Base-by-base conservation (phyloP, 148 eudicot species). In the Drosera capensis region DNA sequence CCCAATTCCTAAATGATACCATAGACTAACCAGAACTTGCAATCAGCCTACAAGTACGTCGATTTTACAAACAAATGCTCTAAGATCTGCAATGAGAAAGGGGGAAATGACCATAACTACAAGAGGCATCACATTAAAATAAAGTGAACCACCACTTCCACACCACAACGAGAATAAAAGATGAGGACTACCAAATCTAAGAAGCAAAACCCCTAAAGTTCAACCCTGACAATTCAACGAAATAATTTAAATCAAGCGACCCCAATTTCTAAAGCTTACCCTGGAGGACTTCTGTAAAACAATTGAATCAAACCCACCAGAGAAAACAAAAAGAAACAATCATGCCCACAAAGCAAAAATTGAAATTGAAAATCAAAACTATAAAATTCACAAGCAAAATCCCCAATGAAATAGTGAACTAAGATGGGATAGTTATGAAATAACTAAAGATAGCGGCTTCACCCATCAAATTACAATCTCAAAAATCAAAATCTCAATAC, bases 291-390 rank as follows among this genome's bases (percentile, higher is more conserved):
- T 48, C 56, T 25, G 36, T n/a, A 31, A 43, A 39, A 45, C 7
- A 25, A 49, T 35, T 16, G 43, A 2, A 25, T 49, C 14, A 20
- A 7, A 43, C 25, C 46, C 46, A 43, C n/a, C 8, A 29, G 36
- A 45, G 49, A 43, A 43, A 28, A 21, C 12, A 14, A 34, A 39
- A 52, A 38, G 7, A 50, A n/a, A n/a, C 24, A 8, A 38, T 3
- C 48, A 49, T 24, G 48, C 65, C 61, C 56, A 59, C 15, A 9
- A 43, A 58, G 36, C 35, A 7, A 1, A 48, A 43, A 43, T 54
- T 31, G 9, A 59, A 45, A 49, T 39, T 30, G 47, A n/a, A 20
- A 3, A 21, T 20, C 3, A 48, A 7, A 31, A 48, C 25, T 30
- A 23, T 19, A 26, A 18, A 57, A 46, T 41, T 48, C 3, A 9